phyloP scores from a whole-genome alignment of 2,329 filamentous ascomycete genomes.

The Sordariomycetes sp. region DNA sequence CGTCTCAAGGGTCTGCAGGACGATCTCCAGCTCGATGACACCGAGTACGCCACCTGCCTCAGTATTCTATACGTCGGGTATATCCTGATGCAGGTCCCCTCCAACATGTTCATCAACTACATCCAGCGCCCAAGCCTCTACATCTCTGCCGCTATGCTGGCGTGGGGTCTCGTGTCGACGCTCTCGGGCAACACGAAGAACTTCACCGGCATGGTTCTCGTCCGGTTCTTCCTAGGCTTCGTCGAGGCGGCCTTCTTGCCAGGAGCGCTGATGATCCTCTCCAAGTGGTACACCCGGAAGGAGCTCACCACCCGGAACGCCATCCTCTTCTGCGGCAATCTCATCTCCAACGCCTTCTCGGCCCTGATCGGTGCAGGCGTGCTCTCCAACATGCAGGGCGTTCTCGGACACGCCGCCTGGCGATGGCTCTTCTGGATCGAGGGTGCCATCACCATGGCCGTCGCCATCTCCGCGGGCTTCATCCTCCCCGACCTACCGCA shows the following conservation, averaged over 20 bases:
- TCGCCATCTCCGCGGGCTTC: constrained; percentile 31
- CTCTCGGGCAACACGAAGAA: constrained; percentile 13
- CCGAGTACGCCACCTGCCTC: constrained; percentile 14
- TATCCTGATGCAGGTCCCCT: not conserved
- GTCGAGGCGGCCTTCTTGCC: constrained; percentile 48
- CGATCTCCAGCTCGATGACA: constrained; percentile 23
- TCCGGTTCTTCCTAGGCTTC: constrained; percentile 47
- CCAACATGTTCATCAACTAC: not conserved
- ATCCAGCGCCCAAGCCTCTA: not conserved
- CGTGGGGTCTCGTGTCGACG: not conserved
- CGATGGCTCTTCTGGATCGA: constrained; percentile 50
- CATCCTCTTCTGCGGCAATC: constrained; percentile 44
- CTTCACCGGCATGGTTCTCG: constrained; percentile 39
- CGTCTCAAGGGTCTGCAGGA: constrained; percentile 29
- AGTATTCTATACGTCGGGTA: not conserved
- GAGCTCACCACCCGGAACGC: constrained; percentile 41
- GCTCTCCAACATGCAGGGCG: constrained; percentile 41
- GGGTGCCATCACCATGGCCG: constrained; percentile 34
- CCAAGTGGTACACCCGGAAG: constrained; percentile 53
- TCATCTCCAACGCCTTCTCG: constrained; percentile 46
- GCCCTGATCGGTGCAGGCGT: constrained; percentile 46
- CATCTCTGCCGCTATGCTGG: not conserved
- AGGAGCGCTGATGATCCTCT: constrained; percentile 45
- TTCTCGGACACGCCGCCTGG: constrained; percentile 41
- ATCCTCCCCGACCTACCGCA: constrained; percentile 40